Evolutionary conservation across 2,329 filamentous ascomycete genomes (phyloP).

Genomic region (Trichoderma oligosporum): DNA sequence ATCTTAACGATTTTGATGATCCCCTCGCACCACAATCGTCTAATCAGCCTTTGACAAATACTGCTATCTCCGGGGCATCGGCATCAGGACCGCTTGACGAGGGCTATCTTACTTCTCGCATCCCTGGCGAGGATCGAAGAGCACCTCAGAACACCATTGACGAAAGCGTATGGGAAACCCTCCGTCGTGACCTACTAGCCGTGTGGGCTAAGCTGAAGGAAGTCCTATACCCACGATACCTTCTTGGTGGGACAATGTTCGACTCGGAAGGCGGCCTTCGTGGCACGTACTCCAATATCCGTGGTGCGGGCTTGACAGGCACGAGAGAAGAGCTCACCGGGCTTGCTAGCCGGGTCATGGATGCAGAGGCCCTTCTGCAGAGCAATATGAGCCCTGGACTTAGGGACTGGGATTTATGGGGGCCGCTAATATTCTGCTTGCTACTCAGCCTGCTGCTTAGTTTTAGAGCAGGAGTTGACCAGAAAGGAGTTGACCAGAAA

Average conservation of each 20-base stretch:
- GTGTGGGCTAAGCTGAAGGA: slow-evolving; percentile 99
- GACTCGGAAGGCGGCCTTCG: slow-evolving; percentile 52
- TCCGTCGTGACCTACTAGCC: slow-evolving; percentile 83
- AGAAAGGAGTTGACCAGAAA: slow-evolving; percentile 81
- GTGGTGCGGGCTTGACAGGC: slow-evolving; percentile 55
- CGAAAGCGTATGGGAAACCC: slow-evolving; percentile 95
- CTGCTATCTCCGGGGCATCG: slow-evolving; percentile 64
- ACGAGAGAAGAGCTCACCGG: slow-evolving; percentile 60
- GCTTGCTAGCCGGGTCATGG: slow-evolving; percentile 59
- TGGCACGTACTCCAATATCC: slow-evolving; percentile 59
- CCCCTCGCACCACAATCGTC: slow-evolving; percentile 67
- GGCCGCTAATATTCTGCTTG: slow-evolving; percentile 89
- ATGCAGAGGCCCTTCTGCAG: slow-evolving; percentile 59
- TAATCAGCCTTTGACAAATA: slow-evolving; percentile 76
- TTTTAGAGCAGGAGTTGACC: slow-evolving; percentile 70
- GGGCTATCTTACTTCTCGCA: slow-evolving; percentile 80
- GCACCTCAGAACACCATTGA: slow-evolving; percentile 93
- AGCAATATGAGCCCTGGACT: slow-evolving; percentile 83
- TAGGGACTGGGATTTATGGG: slow-evolving; percentile 98
- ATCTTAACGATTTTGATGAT: slow-evolving; percentile 90
- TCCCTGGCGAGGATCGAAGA: slow-evolving; percentile 87
- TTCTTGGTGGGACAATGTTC: slow-evolving; percentile 69
- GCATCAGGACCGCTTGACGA: slow-evolving; percentile 59
- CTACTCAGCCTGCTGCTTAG: slow-evolving; percentile 84
- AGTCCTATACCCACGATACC: slow-evolving; percentile 92